Conservation (phyloP, 2,329 filamentous ascomycete species). For the Aureobasidium lini region DNA sequence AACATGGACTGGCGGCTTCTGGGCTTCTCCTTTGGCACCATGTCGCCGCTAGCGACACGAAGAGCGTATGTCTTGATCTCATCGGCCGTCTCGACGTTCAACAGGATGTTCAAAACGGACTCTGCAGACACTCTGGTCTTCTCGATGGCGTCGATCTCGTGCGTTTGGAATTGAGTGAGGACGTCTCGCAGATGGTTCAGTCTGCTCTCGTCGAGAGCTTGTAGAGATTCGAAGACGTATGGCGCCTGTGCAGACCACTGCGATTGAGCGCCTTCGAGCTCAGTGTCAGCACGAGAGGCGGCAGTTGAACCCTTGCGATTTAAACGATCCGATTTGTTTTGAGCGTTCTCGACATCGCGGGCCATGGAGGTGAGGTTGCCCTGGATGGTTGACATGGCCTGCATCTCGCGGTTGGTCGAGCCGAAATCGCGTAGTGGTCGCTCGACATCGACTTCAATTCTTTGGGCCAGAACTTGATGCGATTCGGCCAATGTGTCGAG, state of each 20-base stretch:
- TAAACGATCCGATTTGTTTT: conserved; percentile 79
- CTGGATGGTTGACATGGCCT: conserved; percentile 72
- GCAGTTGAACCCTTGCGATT: conserved; percentile 74
- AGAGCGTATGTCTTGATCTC: conserved; percentile 72
- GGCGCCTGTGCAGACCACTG: conserved; percentile 95
- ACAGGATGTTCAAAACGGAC: conserved; percentile 68
- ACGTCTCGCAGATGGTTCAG: conserved; percentile 85
- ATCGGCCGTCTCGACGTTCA: conserved; percentile 78
- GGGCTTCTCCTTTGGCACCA: background rate
- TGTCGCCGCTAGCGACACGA: conserved; percentile 26
- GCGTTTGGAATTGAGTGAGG: conserved; percentile 86
- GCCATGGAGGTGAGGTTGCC: conserved; percentile 73
- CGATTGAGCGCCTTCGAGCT: conserved; percentile 67
- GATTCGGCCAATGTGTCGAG: conserved; percentile 75
- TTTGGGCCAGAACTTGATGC: conserved; percentile 70
- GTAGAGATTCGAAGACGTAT: conserved; percentile 87
- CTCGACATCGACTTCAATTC: conserved; percentile 86
- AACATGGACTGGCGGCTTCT: conserved; percentile 9
- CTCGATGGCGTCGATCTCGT: conserved; percentile 82
- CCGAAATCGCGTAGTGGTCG: conserved; percentile 70
- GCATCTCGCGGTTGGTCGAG: conserved; percentile 63
- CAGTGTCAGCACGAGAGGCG: conserved; percentile 63
- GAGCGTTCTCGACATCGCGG: conserved; percentile 75
- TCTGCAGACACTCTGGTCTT: conserved; percentile 67
- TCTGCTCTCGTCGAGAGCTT: conserved; percentile 81